A percentile compares a stretch with the other conserved stretches of the same genome.
Conservation (phyloP, 805 yeast genomes). For the Kregervanrija pseudodelftensis region DNA sequence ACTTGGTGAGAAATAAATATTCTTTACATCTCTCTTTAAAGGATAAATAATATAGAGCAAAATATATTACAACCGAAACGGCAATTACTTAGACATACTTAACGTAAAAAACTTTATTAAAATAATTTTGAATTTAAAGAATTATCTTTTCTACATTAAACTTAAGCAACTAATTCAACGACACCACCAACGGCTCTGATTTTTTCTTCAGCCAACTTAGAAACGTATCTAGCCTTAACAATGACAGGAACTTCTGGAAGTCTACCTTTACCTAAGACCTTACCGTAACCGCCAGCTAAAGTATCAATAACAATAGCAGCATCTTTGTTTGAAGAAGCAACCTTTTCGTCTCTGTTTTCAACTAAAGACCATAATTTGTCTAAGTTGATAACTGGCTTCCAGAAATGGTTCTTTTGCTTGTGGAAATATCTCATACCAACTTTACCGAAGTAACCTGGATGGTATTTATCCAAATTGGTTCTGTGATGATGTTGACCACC, state of each 20-base stretch:
- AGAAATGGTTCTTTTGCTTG: constrained; percentile 88
- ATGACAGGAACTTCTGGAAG: constrained; percentile 97
- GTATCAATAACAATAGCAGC: constrained; percentile 99
- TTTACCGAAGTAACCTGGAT: constrained; percentile 99
- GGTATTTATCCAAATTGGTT: constrained; percentile 99
- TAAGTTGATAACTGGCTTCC: constrained; percentile 97
- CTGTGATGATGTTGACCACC: constrained; percentile 99
- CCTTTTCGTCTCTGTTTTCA: constrained; percentile 90
- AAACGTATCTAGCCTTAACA: constrained; percentile 98
- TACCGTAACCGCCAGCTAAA: constrained; percentile 99
- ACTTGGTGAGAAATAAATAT: too few relatives aligned
- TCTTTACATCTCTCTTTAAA: too few relatives aligned
- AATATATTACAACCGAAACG: too few relatives aligned
- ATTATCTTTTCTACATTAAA: background rate
- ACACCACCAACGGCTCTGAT: constrained; percentile 99
- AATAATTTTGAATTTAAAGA: background rate
- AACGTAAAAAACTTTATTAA: too few relatives aligned
- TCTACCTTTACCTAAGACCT: constrained; percentile 99
- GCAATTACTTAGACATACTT: too few relatives aligned
- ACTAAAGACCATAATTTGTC: constrained; percentile 98
- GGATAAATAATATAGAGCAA: too few relatives aligned
- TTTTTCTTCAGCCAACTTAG: constrained; percentile 99
- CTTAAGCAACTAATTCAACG: constrained; percentile 96
- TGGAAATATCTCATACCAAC: constrained; percentile 99
- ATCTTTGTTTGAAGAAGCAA: constrained; percentile 73